Evolutionary conservation across 176 grass and related monocot genomes (phyloP).

Genomic region (Bolboschoenus planiculmis): DNA sequence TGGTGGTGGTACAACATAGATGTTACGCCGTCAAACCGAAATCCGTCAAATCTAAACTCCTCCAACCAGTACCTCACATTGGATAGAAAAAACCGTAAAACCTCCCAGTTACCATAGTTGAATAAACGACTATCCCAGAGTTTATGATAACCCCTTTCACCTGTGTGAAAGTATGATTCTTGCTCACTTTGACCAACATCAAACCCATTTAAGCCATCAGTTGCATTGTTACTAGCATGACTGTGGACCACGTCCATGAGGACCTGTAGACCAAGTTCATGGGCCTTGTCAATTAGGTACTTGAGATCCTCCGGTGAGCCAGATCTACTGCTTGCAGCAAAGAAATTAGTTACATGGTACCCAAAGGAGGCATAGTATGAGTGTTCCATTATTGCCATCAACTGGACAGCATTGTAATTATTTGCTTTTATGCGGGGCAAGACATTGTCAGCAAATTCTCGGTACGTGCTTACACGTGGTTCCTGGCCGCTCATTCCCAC

Average conservation of each 20-base stretch:
- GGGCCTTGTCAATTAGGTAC: constrained; percentile 94
- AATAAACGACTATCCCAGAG: constrained; percentile 96
- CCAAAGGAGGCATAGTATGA: constrained; percentile 99
- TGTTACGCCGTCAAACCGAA: constrained; percentile 86
- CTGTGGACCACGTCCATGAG: constrained; percentile 95
- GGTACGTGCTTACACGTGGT: constrained; percentile 59
- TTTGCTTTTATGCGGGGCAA: constrained; percentile 78
- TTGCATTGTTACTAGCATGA: constrained; percentile 75
- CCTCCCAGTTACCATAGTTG: constrained; percentile 95
- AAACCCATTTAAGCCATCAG: constrained; percentile 94
- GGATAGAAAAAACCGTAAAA: constrained; percentile 89
- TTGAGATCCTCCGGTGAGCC: constrained; percentile 95
- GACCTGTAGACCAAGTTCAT: constrained; percentile 71
- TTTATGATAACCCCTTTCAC: constrained; percentile 81
- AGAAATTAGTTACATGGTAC: constrained; percentile 98
- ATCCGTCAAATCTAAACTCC: constrained; percentile 89
- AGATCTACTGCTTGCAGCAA: constrained; percentile 83
- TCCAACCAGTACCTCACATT: constrained; percentile 97
- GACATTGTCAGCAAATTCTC: constrained; percentile 89
- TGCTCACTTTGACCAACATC: constrained; percentile 74
- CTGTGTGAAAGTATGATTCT: constrained; percentile 80
- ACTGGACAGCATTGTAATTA: constrained; percentile 90
- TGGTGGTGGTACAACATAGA: constrained; percentile 98
- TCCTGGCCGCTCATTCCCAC: constrained; percentile 89
- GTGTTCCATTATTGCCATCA: constrained; percentile 97